Conservation (phyloP, 2,329 filamentous ascomycete species). For the Fusarium sp. region DNA sequence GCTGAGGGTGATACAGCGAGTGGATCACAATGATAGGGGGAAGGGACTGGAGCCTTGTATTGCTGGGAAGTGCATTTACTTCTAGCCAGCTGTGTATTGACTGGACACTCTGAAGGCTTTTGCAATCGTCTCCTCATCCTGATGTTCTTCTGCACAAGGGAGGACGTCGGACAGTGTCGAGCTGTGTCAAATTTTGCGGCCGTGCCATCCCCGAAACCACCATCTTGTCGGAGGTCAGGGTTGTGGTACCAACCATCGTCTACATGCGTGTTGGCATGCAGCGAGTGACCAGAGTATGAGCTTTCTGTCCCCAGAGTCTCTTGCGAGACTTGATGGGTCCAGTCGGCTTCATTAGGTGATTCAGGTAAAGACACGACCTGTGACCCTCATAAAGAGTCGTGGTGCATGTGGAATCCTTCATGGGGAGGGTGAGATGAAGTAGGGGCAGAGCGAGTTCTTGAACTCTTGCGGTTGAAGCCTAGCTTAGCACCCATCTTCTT, state of each 20-base stretch:
- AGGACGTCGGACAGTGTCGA: constrained; percentile 25
- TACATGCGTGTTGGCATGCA: constrained; percentile 44
- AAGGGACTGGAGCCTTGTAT: constrained; percentile 1
- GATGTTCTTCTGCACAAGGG: constrained; percentile 43
- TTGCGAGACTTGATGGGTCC: constrained; percentile 30
- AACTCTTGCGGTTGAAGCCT: constrained; percentile 65
- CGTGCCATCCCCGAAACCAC: constrained; percentile 57
- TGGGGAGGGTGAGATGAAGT: constrained; percentile 58
- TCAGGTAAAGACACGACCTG: constrained; percentile 66
- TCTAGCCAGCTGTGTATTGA: constrained; percentile 1
- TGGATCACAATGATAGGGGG: constrained; percentile 10
- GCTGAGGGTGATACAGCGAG: constrained; percentile 17
- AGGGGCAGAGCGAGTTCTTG: constrained; percentile 56
- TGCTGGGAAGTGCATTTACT: constrained; percentile 11
- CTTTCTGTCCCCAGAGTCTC: constrained; percentile 54
- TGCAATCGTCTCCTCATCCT: constrained; percentile 38
- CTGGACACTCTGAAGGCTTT: constrained; percentile 24
- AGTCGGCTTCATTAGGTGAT: constrained; percentile 45
- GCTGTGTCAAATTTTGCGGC: constrained; percentile 57
- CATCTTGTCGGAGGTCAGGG: constrained; percentile 39
- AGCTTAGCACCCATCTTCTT: constrained; percentile 72
- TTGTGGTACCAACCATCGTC: constrained; percentile 37
- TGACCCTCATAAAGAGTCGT: constrained; percentile 65
- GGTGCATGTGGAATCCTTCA: constrained; percentile 50
- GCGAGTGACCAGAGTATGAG: constrained; percentile 58